Base-by-base conservation (phyloP, 495 filamentous ascomycete species). In the Lophiotrema nucula region DNA sequence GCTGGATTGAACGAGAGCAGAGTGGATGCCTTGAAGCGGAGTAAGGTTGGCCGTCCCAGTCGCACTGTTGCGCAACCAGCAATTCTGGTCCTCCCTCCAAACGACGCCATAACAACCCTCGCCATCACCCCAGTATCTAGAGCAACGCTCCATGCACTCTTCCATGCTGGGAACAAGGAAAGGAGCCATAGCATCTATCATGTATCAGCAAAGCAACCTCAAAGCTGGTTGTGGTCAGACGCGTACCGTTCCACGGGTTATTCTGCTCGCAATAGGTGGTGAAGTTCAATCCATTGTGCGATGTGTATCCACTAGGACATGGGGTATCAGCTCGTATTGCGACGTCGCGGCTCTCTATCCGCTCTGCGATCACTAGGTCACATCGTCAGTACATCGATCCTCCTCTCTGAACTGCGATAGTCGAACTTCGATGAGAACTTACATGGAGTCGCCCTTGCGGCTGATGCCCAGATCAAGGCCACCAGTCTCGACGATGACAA, bases 111-210 rank as follows among this genome's bases (percentile, higher is more conserved):
- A 63, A 19, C 59, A 63, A 25, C 59, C 59, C 21, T 57, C 53
- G 46, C 37, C 53, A 11, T 25, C 21, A 15, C 59, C 59, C 53
- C 59, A 57, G 52, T 46, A 63, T n/a, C 59, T 45, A 4, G 53
- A 57, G 42, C 59, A 63, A 4, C 21, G 59, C 35, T 57, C 52
- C 59, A 63, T 63, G 47, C 59, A 63, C 24, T 52, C 53, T 19
- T 56, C n/a, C 59, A 63, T 63, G 4, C 46, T 47, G 43, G 12
- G n/a, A 21, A 45, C 28, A 3, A 22, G n/a, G 39, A 56, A 46
- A 2, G 37, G 53, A 8, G 1, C 19, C 2, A n/a, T 4, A 19
- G 47, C 52, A 41, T 56, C 58, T 23, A 11, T 39, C 3, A 16
- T 3, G 35, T 39, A 3, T 12, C 5, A 18, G 13, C 21, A 16